Conservation (phyloP, 2,329 filamentous ascomycete species). For the Trichoderma sp. region DNA sequence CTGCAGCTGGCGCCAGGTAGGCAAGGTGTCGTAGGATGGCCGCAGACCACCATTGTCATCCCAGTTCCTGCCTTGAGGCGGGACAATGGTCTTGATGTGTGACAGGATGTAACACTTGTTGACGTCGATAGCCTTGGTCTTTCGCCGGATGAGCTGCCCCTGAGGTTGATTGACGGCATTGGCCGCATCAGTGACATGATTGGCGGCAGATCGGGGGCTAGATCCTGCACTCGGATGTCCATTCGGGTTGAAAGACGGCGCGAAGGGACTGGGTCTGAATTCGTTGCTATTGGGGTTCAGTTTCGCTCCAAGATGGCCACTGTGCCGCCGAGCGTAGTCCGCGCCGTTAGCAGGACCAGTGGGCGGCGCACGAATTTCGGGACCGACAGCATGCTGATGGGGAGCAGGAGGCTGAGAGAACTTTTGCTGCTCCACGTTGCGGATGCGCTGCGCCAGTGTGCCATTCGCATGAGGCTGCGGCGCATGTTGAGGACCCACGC, state of each 20-base stretch:
- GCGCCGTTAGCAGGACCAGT: conserved; percentile 65
- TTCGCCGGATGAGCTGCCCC: conserved; percentile 63
- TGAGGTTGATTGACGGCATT: conserved; percentile 25
- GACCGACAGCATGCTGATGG: conserved; percentile 52
- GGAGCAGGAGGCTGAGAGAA: conserved; percentile 42
- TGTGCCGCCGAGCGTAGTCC: conserved; percentile 55
- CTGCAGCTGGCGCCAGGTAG: conserved; percentile 74
- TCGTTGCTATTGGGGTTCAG: conserved; percentile 68
- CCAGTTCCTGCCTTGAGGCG: conserved; percentile 59
- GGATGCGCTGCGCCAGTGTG: conserved; percentile 49
- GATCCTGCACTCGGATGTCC: conserved; percentile 63
- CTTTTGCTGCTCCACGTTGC: conserved; percentile 52
- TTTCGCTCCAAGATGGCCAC: conserved; percentile 52
- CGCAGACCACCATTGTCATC: conserved; percentile 78
- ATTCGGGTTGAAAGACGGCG: conserved; percentile 75
- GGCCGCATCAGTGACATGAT: conserved; percentile 40
- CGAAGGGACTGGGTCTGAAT: conserved; percentile 82
- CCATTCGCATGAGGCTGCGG: conserved; percentile 42
- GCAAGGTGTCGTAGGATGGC: conserved; percentile 77
- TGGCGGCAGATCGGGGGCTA: conserved; percentile 65
- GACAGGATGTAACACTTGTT: conserved; percentile 61
- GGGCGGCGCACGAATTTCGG: conserved; percentile 69
- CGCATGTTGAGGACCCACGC: conserved; percentile 43
- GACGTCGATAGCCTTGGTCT: conserved; percentile 67
- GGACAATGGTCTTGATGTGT: conserved; percentile 52